Evolutionary conservation across 2,329 filamentous ascomycete species (phyloP).

Genomic region (Graphilbum sp.): DNA sequence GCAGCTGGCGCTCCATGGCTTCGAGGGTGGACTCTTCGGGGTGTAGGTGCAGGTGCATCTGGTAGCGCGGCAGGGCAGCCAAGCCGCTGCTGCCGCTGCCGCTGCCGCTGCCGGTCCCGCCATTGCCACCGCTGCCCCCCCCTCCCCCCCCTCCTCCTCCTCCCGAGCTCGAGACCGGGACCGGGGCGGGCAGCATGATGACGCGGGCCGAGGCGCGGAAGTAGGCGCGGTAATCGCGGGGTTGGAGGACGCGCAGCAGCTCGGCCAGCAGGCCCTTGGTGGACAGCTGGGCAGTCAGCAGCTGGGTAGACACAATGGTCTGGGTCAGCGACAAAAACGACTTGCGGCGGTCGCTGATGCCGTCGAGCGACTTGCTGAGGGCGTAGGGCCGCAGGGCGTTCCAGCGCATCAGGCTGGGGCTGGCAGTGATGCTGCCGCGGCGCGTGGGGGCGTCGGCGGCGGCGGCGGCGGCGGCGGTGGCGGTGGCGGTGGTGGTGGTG

Average conservation of each 20-base stretch:
- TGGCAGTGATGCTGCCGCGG: neutral
- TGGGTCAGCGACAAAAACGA: slow-evolving; percentile 8
- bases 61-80: too few relatives aligned
- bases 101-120: too few relatives aligned
- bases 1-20: slow-evolving; percentile 9
- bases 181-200: slow-evolving; percentile 6
- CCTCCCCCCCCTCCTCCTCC: too few relatives aligned
- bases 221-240: slow-evolving; percentile 11
- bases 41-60: neutral
- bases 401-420: slow-evolving; percentile 7
- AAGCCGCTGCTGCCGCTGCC: too few relatives aligned
- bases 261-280: slow-evolving; percentile 6
- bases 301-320: slow-evolving; percentile 4
- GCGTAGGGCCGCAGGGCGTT: slow-evolving; percentile 6
- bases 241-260: slow-evolving; percentile 9
- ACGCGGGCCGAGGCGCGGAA: slow-evolving; percentile 10
- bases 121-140: too few relatives aligned
- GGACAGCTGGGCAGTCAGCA: slow-evolving; percentile 4
- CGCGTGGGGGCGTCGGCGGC: neutral
- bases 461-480: neutral
- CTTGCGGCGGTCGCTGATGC: slow-evolving; percentile 8
- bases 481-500: neutral
- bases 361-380: slow-evolving; percentile 6
- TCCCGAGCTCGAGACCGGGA: neutral
- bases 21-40: slow-evolving; percentile 8